Base-by-base conservation (phyloP, 176 grass and related monocot genomes). In the Cenchrus purpureus region DNA sequence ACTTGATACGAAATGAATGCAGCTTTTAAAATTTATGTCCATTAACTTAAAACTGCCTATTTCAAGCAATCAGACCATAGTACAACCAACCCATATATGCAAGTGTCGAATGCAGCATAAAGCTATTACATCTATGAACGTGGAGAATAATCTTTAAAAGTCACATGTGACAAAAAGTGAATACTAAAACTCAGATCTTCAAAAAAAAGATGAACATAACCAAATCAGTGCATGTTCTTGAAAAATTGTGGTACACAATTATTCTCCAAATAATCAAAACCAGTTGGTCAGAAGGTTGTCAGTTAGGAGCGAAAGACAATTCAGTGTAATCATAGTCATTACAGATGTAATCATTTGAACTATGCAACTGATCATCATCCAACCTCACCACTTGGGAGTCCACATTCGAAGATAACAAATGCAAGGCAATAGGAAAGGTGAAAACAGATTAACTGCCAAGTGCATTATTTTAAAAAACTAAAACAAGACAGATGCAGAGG, bases 251-350 rank as follows among this genome's bases (percentile, higher is more conserved):
- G 17, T 37, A 56, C 29, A 56, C 45, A 74, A 65, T 55, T 12
- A 42, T 66, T 12, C 28, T 52, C 17, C 1, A 74, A 25, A 8
- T 2, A 12, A 12, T 0, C 14, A 51, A 80, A 31, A 67, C 25
- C 14, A 25, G 76, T 10, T 52, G 8, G 48, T 48, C 31, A 75
- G 9, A 63, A 48, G 73, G 66, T 82, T 54, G 12, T 78, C 65
- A 82, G 57, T 82, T 90, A 66, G 77, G 79, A 90, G 67, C 17
- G 5, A 70, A 90, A 90, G 71, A 90, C 48, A 65, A 72, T 72
- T 56, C 19, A 29, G 62, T 42, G 58, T 37, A 85, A 86, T 71
- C 71, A 76, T 32, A 10, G 65, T 49, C 13, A 71, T 58, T 56
- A 81, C 45, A 74, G 37, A 80, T 56, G 34, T 52, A n/a, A 65